phyloP scores from a whole-genome alignment of 169 alveolate species.

The Blepharisma undulans region DNA sequence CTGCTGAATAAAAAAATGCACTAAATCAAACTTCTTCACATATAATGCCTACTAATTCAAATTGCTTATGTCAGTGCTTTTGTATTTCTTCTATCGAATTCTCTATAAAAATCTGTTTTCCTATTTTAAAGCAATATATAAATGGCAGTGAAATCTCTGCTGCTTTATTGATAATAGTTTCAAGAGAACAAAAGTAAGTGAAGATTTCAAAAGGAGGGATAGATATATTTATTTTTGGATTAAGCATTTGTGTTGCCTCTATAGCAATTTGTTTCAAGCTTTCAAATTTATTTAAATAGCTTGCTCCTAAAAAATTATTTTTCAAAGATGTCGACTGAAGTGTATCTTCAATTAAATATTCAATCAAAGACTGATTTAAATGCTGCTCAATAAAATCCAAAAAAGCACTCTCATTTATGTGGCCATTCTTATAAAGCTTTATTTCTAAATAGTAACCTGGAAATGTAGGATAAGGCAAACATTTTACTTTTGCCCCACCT shows the following conservation, averaged over 20 bases:
- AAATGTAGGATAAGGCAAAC: not conserved
- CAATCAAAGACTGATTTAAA: not conserved
- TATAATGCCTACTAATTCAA: not conserved
- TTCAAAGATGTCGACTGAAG: not conserved
- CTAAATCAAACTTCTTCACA: not conserved
- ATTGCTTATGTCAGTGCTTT: not conserved
- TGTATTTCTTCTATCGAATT: not conserved
- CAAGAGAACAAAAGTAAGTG: not conserved
- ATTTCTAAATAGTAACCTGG: slow-evolving; percentile 30
- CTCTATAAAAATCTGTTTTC: not conserved
- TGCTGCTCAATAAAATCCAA: not conserved
- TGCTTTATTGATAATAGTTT: not conserved
- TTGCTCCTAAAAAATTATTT: not conserved
- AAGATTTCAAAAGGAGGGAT: not conserved
- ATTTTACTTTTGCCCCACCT: not conserved
- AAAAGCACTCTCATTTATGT: not conserved
- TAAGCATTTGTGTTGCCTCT: not conserved
- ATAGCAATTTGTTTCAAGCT: not conserved
- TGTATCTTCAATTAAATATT: not conserved
- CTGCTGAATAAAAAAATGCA: not conserved
- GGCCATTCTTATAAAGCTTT: slow-evolving; percentile 17
- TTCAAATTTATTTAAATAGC: not conserved
- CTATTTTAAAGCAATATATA: not conserved
- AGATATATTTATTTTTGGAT: not conserved
- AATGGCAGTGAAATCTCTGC: not conserved